Percentiles rank a stretch among this genome's conserved stretches.
Conservation (phyloP, 2,329 filamentous ascomycete species). For the Cladophialophora psammophila region DNA sequence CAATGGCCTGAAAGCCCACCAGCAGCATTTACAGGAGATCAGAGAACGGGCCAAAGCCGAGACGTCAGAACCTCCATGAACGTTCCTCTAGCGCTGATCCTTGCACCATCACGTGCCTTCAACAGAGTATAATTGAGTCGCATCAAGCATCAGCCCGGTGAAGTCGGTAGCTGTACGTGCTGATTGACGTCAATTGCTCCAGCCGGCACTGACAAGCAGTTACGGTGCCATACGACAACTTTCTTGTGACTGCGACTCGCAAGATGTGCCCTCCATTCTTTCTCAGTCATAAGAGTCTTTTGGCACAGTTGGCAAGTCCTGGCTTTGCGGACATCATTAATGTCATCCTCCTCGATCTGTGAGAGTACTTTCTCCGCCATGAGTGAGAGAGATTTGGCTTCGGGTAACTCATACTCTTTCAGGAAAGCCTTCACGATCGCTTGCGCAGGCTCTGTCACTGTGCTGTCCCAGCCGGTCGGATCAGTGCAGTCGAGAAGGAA, state of each 20-base stretch:
- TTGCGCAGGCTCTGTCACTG: constrained; percentile 72
- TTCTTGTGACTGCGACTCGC: constrained; percentile 66
- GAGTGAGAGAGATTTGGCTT: constrained; percentile 64
- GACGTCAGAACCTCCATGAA: constrained; percentile 8
- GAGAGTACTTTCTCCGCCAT: constrained; percentile 65
- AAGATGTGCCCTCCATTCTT: constrained; percentile 66
- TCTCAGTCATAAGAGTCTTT: constrained; percentile 61
- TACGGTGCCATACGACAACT: constrained; percentile 36
- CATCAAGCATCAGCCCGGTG: background rate
- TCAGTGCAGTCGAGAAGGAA: constrained; percentile 85
- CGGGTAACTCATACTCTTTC: constrained; percentile 60
- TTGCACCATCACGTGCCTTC: background rate
- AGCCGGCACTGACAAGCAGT: constrained; percentile 7
- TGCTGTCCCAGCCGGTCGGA: constrained; percentile 64
- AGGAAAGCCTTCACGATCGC: constrained; percentile 71
- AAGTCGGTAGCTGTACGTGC: background rate
- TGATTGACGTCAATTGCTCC: background rate
- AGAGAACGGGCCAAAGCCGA: background rate
- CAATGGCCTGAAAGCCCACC: constrained; percentile 34
- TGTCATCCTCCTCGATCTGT: constrained; percentile 60
- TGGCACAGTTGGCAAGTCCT: constrained; percentile 75
- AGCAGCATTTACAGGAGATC: constrained; percentile 7
- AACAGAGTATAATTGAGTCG: background rate
- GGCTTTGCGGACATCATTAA: constrained; percentile 56
- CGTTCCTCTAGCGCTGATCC: background rate